These are phyloP conservation scores for Daldinia concentrica DNA, from an alignment of 495 filamentous ascomycete species.

Conservation along the genomic window DNA sequence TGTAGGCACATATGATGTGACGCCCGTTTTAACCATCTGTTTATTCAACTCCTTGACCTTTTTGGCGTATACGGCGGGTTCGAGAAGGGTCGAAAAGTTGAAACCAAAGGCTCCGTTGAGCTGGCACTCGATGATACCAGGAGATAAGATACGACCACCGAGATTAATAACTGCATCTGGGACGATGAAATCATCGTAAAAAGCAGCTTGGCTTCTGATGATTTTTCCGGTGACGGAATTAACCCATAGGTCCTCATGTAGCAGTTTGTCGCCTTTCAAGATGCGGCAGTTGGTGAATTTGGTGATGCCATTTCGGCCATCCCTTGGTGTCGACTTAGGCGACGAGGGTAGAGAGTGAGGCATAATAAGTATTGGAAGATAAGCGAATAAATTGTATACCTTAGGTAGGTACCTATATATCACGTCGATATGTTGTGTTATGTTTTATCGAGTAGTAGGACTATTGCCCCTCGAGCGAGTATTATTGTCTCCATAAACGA, in stretches of 20 bases:
- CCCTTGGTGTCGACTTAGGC: slow-evolving; percentile 44
- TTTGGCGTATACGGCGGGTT: slow-evolving; percentile 72
- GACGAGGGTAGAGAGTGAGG: slow-evolving; percentile 49
- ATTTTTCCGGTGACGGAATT: slow-evolving; percentile 79
- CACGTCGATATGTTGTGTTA: slow-evolving; percentile 22
- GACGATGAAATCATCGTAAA: slow-evolving; percentile 73
- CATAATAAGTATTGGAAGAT: slow-evolving; percentile 28
- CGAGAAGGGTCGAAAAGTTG: slow-evolving; percentile 78
- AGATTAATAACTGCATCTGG: slow-evolving; percentile 73
- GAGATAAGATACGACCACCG: slow-evolving; percentile 78
- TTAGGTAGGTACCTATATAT: too few relatives aligned
- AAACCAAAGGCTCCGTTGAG: slow-evolving; percentile 88
- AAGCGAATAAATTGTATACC: slow-evolving; percentile 1
- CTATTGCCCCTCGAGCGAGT: slow-evolving; percentile 39
- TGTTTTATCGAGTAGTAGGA: slow-evolving; percentile 46
- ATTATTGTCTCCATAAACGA: slow-evolving; percentile 43
- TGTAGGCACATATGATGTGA: slow-evolving; percentile 85
- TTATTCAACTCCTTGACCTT: slow-evolving; percentile 72
- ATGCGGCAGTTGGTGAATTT: slow-evolving; percentile 86
- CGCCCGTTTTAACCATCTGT: slow-evolving; percentile 74
- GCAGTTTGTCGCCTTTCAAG: slow-evolving; percentile 66
- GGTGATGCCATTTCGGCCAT: slow-evolving; percentile 65
- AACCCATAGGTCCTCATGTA: slow-evolving; percentile 82
- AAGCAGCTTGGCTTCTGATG: slow-evolving; percentile 74
- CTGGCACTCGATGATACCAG: slow-evolving; percentile 86